Conservation (phyloP, 352 stramenopile genomes). For the Phytopythium montanum region DNA sequence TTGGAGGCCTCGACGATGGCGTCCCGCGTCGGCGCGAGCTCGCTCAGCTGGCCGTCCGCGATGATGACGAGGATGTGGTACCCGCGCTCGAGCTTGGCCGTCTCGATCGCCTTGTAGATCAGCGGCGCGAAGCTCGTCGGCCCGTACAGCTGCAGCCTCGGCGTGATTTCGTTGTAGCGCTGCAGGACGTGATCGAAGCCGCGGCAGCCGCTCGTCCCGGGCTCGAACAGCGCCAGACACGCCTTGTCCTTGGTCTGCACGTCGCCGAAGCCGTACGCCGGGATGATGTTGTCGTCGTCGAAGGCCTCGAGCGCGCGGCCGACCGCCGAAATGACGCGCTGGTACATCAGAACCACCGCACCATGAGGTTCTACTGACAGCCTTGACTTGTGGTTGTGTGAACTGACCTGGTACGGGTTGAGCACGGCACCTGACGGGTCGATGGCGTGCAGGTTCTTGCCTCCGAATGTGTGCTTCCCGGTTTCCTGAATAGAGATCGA, state of each 20-base stretch:
- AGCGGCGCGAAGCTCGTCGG: constrained; percentile 77
- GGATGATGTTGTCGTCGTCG: constrained; percentile 80
- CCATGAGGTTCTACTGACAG: neutral
- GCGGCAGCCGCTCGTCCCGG: constrained; percentile 28
- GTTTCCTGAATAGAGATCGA: constrained; percentile 34
- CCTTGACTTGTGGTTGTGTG: neutral
- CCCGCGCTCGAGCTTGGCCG: constrained; percentile 30
- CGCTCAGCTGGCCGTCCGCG: constrained; percentile 56
- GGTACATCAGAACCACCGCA: neutral
- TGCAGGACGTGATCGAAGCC: constrained; percentile 59
- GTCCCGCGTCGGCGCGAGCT: constrained; percentile 45
- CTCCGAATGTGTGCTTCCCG: constrained; percentile 56
- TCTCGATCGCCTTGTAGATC: constrained; percentile 54
- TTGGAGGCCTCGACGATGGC: constrained; percentile 69
- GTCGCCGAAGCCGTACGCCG: constrained; percentile 68
- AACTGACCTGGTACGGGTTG: constrained; percentile 63
- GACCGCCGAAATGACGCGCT: constrained; percentile 58
- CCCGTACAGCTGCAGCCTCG: constrained; percentile 45
- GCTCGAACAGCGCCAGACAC: constrained; percentile 44
- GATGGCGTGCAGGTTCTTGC: constrained; percentile 55
- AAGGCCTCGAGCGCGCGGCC: constrained; percentile 66
- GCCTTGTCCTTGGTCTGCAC: constrained; percentile 34
- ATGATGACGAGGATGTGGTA: constrained; percentile 84
- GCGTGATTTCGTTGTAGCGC: constrained; percentile 58
- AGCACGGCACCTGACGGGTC: constrained; percentile 32